These are phyloP conservation scores for Didymosphaeria variabile DNA, from an alignment of 2,329 filamentous ascomycete species.

Conservation along the genomic window DNA sequence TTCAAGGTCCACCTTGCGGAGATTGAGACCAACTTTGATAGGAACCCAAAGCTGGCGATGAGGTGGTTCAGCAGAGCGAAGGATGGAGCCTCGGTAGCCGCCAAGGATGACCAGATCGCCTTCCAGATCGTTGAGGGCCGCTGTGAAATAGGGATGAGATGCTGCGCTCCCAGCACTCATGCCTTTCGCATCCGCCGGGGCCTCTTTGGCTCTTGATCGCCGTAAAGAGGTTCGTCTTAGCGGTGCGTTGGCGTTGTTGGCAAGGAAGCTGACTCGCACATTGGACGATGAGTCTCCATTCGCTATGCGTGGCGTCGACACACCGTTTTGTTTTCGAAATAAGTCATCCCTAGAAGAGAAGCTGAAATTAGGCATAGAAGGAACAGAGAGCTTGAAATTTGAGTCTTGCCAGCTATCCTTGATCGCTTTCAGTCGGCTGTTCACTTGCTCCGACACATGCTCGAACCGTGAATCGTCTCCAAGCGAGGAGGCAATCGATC, in stretches of 20 bases:
- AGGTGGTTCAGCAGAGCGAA: slow-evolving; percentile 82
- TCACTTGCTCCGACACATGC: slow-evolving; percentile 83
- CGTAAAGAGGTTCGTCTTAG: slow-evolving; percentile 25
- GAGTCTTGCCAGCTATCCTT: slow-evolving; percentile 88
- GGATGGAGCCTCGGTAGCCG: slow-evolving; percentile 88
- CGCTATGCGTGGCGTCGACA: slow-evolving; percentile 21
- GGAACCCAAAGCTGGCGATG: slow-evolving; percentile 94
- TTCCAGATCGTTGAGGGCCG: slow-evolving; percentile 72
- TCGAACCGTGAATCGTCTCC: slow-evolving; percentile 85
- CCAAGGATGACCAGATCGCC: slow-evolving; percentile 90
- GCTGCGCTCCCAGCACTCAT: slow-evolving; percentile 38
- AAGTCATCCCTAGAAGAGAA: slow-evolving; percentile 45
- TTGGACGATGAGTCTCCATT: slow-evolving; percentile 23
- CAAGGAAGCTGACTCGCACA: slow-evolving; percentile 30
- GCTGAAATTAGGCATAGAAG: slow-evolving; percentile 64
- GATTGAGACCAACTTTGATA: slow-evolving; percentile 89
- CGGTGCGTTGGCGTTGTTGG: slow-evolving; percentile 25
- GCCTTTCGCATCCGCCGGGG: slow-evolving; percentile 14
- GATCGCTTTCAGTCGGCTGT: slow-evolving; percentile 88
- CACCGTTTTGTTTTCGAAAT: slow-evolving; percentile 32
- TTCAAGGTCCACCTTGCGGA: slow-evolving; percentile 90
- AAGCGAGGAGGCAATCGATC: slow-evolving; percentile 82
- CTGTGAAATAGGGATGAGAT: slow-evolving; percentile 61
- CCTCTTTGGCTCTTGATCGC: slow-evolving; percentile 18
- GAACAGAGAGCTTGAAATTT: slow-evolving; percentile 69